These are phyloP conservation scores for Pyrenophora tritici-repentis DNA, from an alignment of 2,329 filamentous ascomycete genomes.

Conservation along the genomic window DNA sequence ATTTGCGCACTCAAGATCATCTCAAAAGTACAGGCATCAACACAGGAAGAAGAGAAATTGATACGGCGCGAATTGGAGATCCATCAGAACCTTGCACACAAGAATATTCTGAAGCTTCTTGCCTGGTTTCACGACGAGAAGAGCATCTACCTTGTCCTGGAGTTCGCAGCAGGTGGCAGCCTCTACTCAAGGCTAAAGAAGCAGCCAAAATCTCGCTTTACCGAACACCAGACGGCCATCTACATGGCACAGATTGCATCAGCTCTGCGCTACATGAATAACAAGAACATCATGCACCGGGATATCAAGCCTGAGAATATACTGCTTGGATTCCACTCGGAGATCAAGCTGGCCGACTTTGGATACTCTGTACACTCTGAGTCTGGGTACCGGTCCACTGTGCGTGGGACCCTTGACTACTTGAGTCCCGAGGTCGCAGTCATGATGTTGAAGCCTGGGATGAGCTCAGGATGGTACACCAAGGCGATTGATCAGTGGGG, in stretches of 20 bases:
- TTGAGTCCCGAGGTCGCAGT: constrained; percentile 89
- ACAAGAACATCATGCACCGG: constrained; percentile 91
- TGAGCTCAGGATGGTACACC: constrained; percentile 81
- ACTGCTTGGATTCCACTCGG: constrained; percentile 88
- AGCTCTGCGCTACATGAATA: constrained; percentile 82
- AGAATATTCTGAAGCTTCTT: constrained; percentile 78
- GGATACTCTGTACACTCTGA: constrained; percentile 96
- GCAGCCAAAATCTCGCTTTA: constrained; percentile 75
- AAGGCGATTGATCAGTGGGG: constrained; percentile 95
- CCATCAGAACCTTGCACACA: constrained; percentile 80
- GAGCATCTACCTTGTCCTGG: constrained; percentile 79
- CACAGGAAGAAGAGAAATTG: constrained; percentile 77
- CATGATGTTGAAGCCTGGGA: constrained; percentile 42
- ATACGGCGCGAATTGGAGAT: constrained; percentile 83
- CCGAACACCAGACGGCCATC: constrained; percentile 78
- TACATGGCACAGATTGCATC: constrained; percentile 85
- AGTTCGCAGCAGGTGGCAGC: constrained; percentile 80
- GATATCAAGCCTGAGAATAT: constrained; percentile 96
- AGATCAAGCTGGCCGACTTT: constrained; percentile 97
- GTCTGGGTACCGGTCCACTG: constrained; percentile 83
- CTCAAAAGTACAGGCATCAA: constrained; percentile 76
- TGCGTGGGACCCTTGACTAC: constrained; percentile 95
- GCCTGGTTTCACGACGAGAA: constrained; percentile 85
- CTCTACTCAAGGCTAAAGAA: constrained; percentile 78
- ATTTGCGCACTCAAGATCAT: constrained; percentile 82